A percentile compares a stretch with the other conserved stretches of the same genome.
phyloP scores from a whole-genome alignment of 73 alveolate species.

The Paramecium primaurelia region DNA sequence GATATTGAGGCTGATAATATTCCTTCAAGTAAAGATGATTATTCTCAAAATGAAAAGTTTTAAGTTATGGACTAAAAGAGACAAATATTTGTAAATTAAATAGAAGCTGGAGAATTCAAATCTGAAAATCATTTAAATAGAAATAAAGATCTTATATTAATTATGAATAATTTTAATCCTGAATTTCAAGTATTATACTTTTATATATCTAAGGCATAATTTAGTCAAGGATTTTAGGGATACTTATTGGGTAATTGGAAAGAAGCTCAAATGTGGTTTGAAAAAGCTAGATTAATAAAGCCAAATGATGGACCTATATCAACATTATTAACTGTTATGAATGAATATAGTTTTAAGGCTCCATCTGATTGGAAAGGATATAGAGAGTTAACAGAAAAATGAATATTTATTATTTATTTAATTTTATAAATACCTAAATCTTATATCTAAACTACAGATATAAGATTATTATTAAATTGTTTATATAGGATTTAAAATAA shows the following conservation, averaged over 20 bases:
- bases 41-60: not conserved
- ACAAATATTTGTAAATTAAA: not conserved
- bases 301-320: conserved; percentile 78
- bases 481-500: no score
- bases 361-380: conserved; percentile 89
- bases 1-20: conserved; percentile 67
- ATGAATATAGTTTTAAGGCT: conserved; percentile 64
- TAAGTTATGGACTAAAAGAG: conserved; percentile 47
- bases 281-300: conserved; percentile 50
- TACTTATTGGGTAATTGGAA: conserved; percentile 72
- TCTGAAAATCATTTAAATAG: not conserved
- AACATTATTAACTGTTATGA: conserved; percentile 67
- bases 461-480: no score
- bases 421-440: no score
- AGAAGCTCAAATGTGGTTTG: conserved; percentile 57
- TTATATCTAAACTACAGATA: no score
- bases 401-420: not conserved
- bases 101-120: conserved; percentile 27
- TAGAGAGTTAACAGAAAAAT: conserved; percentile 83
- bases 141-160: conserved; percentile 40
- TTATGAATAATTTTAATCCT: not conserved
- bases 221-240: conserved; percentile 52
- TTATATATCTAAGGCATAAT: not conserved
- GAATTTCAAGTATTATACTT: conserved; percentile 13
- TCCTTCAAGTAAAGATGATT: conserved; percentile 53